A percentile compares a stretch with the other conserved stretches of the same genome.
Evolutionary conservation across 192 early-diverging fungal genomes (phyloP).

Genomic region (Dissophora ornata): DNA sequence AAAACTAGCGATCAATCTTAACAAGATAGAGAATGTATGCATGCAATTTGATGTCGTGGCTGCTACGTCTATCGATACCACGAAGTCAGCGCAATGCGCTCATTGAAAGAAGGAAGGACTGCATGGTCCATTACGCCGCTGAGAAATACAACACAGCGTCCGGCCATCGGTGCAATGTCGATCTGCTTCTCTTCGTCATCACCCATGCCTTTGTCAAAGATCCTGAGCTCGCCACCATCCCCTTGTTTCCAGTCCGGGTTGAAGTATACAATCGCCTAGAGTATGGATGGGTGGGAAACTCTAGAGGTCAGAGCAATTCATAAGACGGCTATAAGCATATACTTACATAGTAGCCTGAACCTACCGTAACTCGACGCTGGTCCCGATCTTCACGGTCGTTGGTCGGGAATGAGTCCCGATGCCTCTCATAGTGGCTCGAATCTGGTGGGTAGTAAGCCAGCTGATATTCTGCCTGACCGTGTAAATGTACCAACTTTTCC

Average conservation of each 20-base stretch:
- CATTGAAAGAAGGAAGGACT: slow-evolving; percentile 55
- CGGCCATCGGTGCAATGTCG: slow-evolving; percentile 55
- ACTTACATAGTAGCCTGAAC: too few relatives aligned
- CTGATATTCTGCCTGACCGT: slow-evolving; percentile 62
- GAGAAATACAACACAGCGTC: slow-evolving; percentile 61
- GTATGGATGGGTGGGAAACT: too few relatives aligned
- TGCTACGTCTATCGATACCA: slow-evolving; percentile 58
- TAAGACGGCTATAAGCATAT: too few relatives aligned
- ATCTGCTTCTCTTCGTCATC: slow-evolving; percentile 50
- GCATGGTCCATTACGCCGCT: slow-evolving; percentile 71
- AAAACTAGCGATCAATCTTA: too few relatives aligned
- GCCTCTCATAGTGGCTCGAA: slow-evolving; percentile 61
- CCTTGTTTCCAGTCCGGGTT: slow-evolving; percentile 61
- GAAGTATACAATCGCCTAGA: slow-evolving; percentile 64
- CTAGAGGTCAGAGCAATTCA: too few relatives aligned
- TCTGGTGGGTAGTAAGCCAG: slow-evolving; percentile 60
- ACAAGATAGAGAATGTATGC: too few relatives aligned
- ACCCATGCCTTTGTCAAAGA: slow-evolving; percentile 59
- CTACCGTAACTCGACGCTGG: slow-evolving; percentile 67
- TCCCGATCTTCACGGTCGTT: slow-evolving; percentile 59
- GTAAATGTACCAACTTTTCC: slow-evolving; percentile 54
- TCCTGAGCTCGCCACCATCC: slow-evolving; percentile 64
- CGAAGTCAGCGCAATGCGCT: slow-evolving; percentile 60
- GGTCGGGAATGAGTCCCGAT: slow-evolving; percentile 70
- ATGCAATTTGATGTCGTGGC: neutral